Evolutionary conservation across 768 basidiomycete species (phyloP).

Genomic region (Phaffia tasmanica): DNA sequence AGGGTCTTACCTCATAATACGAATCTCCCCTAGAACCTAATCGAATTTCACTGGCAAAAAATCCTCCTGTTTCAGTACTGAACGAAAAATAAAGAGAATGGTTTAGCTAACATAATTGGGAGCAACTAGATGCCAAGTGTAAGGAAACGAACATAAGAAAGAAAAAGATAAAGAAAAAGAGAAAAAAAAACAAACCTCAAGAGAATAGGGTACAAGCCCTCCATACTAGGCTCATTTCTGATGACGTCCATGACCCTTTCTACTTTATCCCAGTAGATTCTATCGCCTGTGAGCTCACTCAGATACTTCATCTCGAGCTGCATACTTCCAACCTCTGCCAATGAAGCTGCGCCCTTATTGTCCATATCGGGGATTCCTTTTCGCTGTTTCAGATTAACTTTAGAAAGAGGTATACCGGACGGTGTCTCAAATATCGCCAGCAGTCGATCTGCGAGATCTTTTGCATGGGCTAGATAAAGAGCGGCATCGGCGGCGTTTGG

Average conservation of each 20-base stretch:
- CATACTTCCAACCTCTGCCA: slow-evolving; percentile 60
- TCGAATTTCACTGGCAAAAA: slow-evolving; percentile 61
- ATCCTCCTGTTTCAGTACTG: slow-evolving; percentile 48
- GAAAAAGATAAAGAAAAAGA: slow-evolving; percentile 2
- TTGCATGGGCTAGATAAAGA: slow-evolving; percentile 62
- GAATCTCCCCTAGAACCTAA: slow-evolving; percentile 87
- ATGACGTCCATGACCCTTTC: slow-evolving; percentile 67
- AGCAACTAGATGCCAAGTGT: neutral
- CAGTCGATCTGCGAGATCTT: slow-evolving; percentile 76
- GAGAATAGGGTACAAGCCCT: slow-evolving; percentile 74
- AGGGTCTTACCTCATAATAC: slow-evolving; percentile 54
- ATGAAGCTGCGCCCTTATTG: slow-evolving; percentile 55
- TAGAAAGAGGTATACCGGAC: slow-evolving; percentile 67
- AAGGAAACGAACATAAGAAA: too few relatives aligned
- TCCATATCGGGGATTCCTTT: slow-evolving; percentile 53
- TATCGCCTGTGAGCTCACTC: slow-evolving; percentile 53
- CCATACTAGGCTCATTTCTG: slow-evolving; percentile 50
- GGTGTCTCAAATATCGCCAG: slow-evolving; percentile 70
- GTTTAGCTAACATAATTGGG: neutral
- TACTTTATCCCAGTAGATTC: slow-evolving; percentile 66
- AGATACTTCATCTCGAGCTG: slow-evolving; percentile 88
- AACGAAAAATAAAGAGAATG: neutral
- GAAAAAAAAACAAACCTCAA: slow-evolving; percentile 49
- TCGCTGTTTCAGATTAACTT: slow-evolving; percentile 57
- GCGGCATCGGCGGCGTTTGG: slow-evolving; percentile 42